Evolutionary conservation across 202 grass and related monocot species (phyloP).

Genomic region (Carex sylvatica): DNA sequence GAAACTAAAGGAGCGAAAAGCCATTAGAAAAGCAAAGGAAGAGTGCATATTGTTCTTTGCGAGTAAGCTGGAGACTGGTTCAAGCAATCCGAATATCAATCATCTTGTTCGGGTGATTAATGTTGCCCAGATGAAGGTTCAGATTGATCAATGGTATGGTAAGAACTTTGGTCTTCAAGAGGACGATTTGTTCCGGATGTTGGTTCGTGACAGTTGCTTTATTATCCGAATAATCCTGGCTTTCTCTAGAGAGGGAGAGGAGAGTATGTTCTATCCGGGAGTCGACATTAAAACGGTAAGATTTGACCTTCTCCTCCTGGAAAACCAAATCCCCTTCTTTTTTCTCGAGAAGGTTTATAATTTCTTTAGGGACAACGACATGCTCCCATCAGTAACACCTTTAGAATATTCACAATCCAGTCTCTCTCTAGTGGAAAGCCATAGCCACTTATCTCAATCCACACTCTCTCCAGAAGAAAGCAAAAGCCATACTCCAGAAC

Average conservation of each 20-base stretch:
- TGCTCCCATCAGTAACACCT: background rate
- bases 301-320: slow-evolving; percentile 49
- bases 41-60: slow-evolving; percentile 41
- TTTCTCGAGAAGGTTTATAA: slow-evolving; percentile 34
- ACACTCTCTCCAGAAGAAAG: too few species aligned
- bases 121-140: background rate
- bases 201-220: slow-evolving; percentile 53
- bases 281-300: slow-evolving; percentile 43
- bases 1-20: too few species aligned
- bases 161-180: background rate
- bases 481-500: background rate
- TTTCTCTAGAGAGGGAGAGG: slow-evolving; percentile 24
- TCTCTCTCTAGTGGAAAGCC: too few species aligned
- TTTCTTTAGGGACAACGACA: slow-evolving; percentile 4
- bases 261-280: slow-evolving; percentile 30
- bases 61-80: background rate
- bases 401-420: too few species aligned
- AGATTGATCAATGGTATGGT: slow-evolving; percentile 27
- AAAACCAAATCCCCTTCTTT: slow-evolving; percentile 63
- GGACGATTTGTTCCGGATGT: slow-evolving; percentile 32
- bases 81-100: slow-evolving; percentile 1
- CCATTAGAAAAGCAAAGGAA: slow-evolving; percentile 39
- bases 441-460: too few species aligned
- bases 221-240: slow-evolving; percentile 46
- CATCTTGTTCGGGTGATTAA: background rate